Base-by-base conservation (phyloP, 768 basidiomycete species). In the Trametes sanguinea region DNA sequence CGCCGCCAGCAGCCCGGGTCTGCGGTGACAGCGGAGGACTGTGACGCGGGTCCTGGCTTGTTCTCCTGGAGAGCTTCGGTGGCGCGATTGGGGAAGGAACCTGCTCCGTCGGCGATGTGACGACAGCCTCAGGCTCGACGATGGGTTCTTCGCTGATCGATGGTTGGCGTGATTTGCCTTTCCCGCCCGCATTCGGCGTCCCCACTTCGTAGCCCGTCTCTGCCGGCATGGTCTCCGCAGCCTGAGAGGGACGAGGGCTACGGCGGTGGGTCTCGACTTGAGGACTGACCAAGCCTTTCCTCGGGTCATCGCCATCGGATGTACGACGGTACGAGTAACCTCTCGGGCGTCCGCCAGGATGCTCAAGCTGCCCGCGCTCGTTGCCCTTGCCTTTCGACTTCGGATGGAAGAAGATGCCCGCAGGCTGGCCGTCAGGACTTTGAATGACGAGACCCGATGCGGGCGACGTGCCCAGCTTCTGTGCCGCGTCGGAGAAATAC, bases 401-500 rank as follows among this genome's bases (percentile, higher is more conserved):
- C 2, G 95, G 96, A 64, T 95, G 90, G 75, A 98, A 99, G 77
- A 95, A 92, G 60, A 99, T 95, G 10, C 95, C 96, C n/a, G 92
- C 83, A 2, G 94, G 92, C 67, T 94, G 87, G 0, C 96, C 96
- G 72, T 96, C 94, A 2, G 94, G 93, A 69, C 89, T 92, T 67
- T 95, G 92, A 40, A 98, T 90, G 53, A 98, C 83, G 6, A 96
- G 81, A 0, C 95, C 95, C 10, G 92, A 91, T 5, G 90, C 88
- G 4, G 90, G 87, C 0, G 91, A 88, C 3, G 83, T 78, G 3
- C 91, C 91, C 6, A 93, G 80, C 63, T 85, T 86, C 30, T 84
- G 78, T n/a, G 86, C 85, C 4, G 87, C 82, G 58, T 77, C 76
- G 1, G 80, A 74, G 67, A 94, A 93, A 71, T 93, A 94, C 63